These are phyloP conservation scores for Gossypium aridum DNA, from an alignment of 441 rosid species.

Conservation along the genomic window DNA sequence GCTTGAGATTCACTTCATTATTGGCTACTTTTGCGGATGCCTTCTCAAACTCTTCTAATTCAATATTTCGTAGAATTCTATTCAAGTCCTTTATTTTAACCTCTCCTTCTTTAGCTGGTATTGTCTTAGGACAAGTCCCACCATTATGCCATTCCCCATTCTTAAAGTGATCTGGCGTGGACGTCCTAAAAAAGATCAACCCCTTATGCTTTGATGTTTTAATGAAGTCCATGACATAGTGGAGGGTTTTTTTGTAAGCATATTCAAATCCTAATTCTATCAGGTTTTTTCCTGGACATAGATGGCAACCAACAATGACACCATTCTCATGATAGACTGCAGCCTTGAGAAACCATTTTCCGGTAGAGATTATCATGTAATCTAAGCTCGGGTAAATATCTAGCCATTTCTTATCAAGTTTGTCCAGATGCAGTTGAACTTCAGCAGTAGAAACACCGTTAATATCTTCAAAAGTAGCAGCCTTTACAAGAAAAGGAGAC, in stretches of 20 bases:
- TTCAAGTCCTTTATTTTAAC: slow-evolving; percentile 46
- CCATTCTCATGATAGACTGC: slow-evolving; percentile 77
- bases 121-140: slow-evolving; percentile 54
- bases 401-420: slow-evolving; percentile 73
- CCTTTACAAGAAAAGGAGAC: slow-evolving; percentile 87
- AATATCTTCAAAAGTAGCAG: slow-evolving; percentile 75
- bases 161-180: slow-evolving; percentile 92
- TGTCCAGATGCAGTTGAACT: slow-evolving; percentile 73
- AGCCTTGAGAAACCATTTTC: slow-evolving; percentile 89
- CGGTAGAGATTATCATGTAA: slow-evolving; percentile 69
- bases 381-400: slow-evolving; percentile 45
- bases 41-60: slow-evolving; percentile 47
- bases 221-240: slow-evolving; percentile 49
- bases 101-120: slow-evolving; percentile 68
- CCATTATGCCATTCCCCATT: slow-evolving; percentile 92
- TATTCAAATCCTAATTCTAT: slow-evolving; percentile 65
- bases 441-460: slow-evolving; percentile 77
- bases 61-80: slow-evolving; percentile 50
- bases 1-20: slow-evolving; percentile 46
- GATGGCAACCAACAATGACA: slow-evolving; percentile 64
- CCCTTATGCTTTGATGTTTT: slow-evolving; percentile 51
- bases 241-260: slow-evolving; percentile 62
- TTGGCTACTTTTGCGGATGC: slow-evolving; percentile 37
- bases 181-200: slow-evolving; percentile 54
- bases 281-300: slow-evolving; percentile 54